Base-by-base conservation (phyloP, 768 basidiomycete species). In the Boletellus ananas region DNA sequence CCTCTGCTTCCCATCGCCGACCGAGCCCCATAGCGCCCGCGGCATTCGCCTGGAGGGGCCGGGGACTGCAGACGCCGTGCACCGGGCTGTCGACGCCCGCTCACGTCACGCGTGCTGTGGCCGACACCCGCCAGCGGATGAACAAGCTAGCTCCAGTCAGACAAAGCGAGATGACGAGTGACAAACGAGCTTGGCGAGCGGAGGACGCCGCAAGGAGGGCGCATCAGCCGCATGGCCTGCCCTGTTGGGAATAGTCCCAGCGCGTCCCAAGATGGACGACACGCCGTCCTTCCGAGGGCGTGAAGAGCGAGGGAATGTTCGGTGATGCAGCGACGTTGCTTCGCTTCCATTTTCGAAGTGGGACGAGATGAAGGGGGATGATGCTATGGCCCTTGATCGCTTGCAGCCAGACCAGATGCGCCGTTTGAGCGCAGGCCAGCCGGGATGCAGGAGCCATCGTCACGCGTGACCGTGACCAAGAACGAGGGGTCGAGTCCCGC, bases 291-390 rank as follows among this genome's bases (percentile, higher is more conserved):
- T 29, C 11, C 29, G 29, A 29, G 12, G 39, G 33, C 27, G 60
- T 58, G 58, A 62, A 51, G 51, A 25, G 43, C 34, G 17, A 47
- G 16, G 42, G 63, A 63, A 63, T 43, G 52, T 63, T 58, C 58
- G 29, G 44, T 50, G 42, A 35, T 16, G 49, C 44, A 56, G 52
- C 47, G 61, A 54, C 40, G 38, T 34, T 42, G 42, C 16, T 67
- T 65, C 62, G 37, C 57, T 66, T 66, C 65, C 67, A 69, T 66
- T 66, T 34, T 20, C 64, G 65, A 66, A 66, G 65, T 31, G 38
- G 52, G 55, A 54, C 47, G 23, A 57, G 50, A 63, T 68, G 63
- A 68, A 66, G 59, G 41, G 55, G 60, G 55, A 57, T 52, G 51
- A 14, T 27, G 25, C 25, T 45, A 45, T 52, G 62, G 57, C 67